These are phyloP conservation scores for Penicillium sp. DNA, from an alignment of 2,329 filamentous ascomycete genomes.

Conservation along the genomic window DNA sequence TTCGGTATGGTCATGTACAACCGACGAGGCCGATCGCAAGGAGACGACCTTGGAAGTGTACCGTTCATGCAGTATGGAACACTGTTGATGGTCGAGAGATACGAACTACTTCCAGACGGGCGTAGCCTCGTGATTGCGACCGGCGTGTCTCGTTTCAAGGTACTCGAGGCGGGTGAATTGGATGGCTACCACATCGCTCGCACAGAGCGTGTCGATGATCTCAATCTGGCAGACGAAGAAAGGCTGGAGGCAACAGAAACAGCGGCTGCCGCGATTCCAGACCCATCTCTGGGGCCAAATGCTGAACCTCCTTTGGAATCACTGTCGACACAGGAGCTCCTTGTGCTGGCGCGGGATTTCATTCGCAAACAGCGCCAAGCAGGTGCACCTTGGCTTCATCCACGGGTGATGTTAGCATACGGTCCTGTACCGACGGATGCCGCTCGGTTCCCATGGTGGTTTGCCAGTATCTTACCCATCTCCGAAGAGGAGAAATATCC, in stretches of 20 bases:
- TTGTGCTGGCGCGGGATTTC: conserved; percentile 69
- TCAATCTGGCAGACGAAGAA: conserved; percentile 82
- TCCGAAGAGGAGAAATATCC: conserved; percentile 78
- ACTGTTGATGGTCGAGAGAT: conserved; percentile 73
- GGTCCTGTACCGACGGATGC: conserved; percentile 78
- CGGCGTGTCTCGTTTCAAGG: conserved; percentile 76
- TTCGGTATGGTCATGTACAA: conserved; percentile 87
- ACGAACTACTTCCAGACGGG: conserved; percentile 76
- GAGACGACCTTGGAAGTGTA: conserved; percentile 53
- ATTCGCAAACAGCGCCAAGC: conserved; percentile 69
- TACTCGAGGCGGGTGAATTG: conserved; percentile 63
- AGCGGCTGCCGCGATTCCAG: conserved; percentile 22
- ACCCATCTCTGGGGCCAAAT: conserved; percentile 24
- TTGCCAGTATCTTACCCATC: conserved; percentile 79
- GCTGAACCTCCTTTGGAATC: conserved; percentile 39
- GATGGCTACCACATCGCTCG: conserved; percentile 82
- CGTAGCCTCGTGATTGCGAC: conserved; percentile 79
- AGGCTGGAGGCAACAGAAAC: conserved; percentile 73
- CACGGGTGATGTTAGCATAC: conserved; percentile 72
- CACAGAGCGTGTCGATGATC: conserved; percentile 77
- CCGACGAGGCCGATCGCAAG: conserved; percentile 56
- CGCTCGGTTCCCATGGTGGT: conserved; percentile 85
- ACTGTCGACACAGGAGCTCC: conserved; percentile 72
- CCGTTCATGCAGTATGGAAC: conserved; percentile 78
- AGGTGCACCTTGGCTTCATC: conserved; percentile 75